These are phyloP conservation scores for Tricholoma sp. DNA, from an alignment of 768 basidiomycete genomes.

Conservation along the genomic window DNA sequence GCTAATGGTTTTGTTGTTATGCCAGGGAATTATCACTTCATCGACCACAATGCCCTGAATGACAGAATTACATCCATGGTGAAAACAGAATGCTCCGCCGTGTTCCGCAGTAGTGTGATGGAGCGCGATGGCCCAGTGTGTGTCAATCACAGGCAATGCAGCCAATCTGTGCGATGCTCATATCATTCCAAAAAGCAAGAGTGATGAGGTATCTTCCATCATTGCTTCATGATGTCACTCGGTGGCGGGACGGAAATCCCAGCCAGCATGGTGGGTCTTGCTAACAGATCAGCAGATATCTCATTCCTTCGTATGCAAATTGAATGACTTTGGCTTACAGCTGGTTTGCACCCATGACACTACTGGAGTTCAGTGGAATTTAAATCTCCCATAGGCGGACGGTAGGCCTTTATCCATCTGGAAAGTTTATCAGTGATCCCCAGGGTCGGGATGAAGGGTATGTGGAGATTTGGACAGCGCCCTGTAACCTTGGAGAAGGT, in stretches of 20 bases:
- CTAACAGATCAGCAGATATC: constrained; percentile 22
- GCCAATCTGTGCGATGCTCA: not conserved
- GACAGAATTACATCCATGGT: not conserved
- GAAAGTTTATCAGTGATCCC: constrained; percentile 49
- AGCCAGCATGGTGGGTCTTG: constrained; percentile 35
- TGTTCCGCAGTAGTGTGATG: not conserved
- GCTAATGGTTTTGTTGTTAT: not conserved
- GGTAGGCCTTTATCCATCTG: constrained; percentile 50
- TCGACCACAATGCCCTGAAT: not conserved
- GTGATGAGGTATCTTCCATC: not conserved
- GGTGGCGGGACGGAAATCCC: too few species aligned
- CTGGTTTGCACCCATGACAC: constrained; percentile 61
- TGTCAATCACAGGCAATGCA: not conserved
- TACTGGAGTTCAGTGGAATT: constrained; percentile 63
- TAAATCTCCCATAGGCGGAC: constrained; percentile 50
- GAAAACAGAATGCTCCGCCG: not conserved
- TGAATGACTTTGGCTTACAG: constrained; percentile 23
- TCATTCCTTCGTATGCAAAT: not conserved
- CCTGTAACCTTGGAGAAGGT: constrained; percentile 47
- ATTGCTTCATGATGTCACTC: not conserved
- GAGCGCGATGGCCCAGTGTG: not conserved
- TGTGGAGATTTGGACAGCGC: constrained; percentile 66
- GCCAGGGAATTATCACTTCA: not conserved
- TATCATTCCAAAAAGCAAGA: not conserved
- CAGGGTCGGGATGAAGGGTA: constrained; percentile 53